Percentiles rank a stretch among this genome's conserved stretches.
These are phyloP conservation scores for Suillus occidentalis DNA, from an alignment of 768 basidiomycete genomes.

Conservation along the genomic window DNA sequence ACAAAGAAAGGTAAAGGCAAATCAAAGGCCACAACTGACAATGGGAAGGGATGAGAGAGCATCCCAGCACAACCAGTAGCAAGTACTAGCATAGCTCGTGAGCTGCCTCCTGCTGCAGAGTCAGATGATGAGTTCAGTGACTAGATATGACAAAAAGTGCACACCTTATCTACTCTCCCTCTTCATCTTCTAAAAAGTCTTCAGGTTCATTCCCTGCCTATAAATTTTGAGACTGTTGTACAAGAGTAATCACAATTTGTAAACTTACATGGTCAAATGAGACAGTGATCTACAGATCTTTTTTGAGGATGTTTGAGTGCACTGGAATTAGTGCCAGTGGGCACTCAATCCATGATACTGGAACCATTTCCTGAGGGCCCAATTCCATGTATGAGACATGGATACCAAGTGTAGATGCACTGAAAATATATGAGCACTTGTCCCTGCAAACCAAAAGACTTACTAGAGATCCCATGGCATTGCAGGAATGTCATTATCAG, in stretches of 20 bases:
- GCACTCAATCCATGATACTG: background rate
- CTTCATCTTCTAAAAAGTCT: background rate
- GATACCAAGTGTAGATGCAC: background rate
- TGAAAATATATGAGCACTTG: background rate
- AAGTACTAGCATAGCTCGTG: background rate
- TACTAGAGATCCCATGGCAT: slow-evolving; percentile 10
- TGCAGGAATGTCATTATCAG: slow-evolving; percentile 1
- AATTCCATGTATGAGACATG: background rate
- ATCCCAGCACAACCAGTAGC: background rate
- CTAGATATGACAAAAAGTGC: background rate
- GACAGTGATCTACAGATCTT: background rate
- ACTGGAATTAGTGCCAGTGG: slow-evolving; percentile 2
- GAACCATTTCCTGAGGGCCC: background rate
- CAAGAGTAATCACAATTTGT: background rate
- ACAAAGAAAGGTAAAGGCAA: background rate
- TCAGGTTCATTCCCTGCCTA: background rate
- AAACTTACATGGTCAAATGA: slow-evolving; percentile 8
- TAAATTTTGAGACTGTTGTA: background rate
- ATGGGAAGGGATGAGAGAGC: background rate
- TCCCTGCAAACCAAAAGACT: background rate
- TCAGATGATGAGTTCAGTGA: background rate
- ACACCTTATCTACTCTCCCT: background rate
- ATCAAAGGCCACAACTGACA: background rate
- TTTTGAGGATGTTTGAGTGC: background rate
- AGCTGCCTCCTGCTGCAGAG: background rate